Base-by-base conservation (phyloP, 208 protist species). In the Crithidia bombi region DNA sequence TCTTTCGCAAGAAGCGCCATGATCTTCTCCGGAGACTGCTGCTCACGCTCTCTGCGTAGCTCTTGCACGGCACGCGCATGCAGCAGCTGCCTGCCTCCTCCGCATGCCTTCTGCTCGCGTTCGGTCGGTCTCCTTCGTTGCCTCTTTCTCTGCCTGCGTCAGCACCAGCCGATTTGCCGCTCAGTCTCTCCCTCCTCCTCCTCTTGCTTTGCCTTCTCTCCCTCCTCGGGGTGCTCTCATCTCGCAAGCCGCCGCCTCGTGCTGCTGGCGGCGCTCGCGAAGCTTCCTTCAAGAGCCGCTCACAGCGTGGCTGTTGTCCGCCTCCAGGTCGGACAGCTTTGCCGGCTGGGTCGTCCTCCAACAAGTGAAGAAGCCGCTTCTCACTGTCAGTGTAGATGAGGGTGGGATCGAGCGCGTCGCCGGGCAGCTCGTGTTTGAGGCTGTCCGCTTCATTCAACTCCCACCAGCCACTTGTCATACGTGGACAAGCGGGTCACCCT, bases 211-310 rank as follows among this genome's bases (percentile, higher is more conserved):
- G 41, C 26, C 55, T 49, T 19, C 9, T 44, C 55, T 23, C 57
- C 57, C 14, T 52, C 44, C 19, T n/a, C n/a, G n/a, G n/a, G n/a
- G n/a, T n/a, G 41, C 65, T 32, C 58, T 51, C 38, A 51, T 12
- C n/a, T 36, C 47, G 51, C 51, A 50, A 7, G 50, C 28, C 15
- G 14, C 59, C 4, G 23, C 46, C 19, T 69, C 69, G 23, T 46
- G 57, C 4, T 21, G n/a, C 35, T 33, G 33, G 28, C 62, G 67
- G 7, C 43, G 55, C 7, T 55, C 46, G 23, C 56, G 67, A 25
- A 68, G 51, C 23, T 63, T n/a, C 67, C 19, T 21, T 12, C 35
- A 69, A 32, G 17, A 75, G 54, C 10, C 69, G 70, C 52, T 65
- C 36, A n/a, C 35, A 75, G 35, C 36, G 62, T 56, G 1, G 61